Evolutionary conservation across 2,329 filamentous ascomycete genomes (phyloP).

Genomic region (Periglandula ipomoeae): DNA sequence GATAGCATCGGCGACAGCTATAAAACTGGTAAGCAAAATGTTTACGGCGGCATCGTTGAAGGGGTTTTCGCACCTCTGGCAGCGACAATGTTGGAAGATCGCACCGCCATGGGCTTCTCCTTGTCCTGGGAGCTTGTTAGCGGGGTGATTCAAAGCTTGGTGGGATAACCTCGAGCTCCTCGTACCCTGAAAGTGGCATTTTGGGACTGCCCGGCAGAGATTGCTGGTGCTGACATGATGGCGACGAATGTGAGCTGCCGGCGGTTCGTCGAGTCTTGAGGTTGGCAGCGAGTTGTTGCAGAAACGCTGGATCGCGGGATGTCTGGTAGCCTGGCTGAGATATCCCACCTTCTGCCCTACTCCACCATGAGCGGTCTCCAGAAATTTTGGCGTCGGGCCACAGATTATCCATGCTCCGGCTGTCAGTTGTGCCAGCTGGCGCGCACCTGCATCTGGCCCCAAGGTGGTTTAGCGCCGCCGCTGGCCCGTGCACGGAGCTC

Average conservation of each 20-base stretch:
- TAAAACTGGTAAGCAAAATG: constrained; percentile 6
- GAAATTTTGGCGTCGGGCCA: constrained; percentile 32
- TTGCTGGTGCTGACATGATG: constrained; percentile 34
- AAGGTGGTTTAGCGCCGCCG: constrained; percentile 15
- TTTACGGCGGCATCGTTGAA: neutral
- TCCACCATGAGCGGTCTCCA: constrained; percentile 22
- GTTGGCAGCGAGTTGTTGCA: constrained; percentile 23
- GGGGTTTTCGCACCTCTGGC: constrained; percentile 64
- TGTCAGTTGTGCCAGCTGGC: constrained; percentile 9
- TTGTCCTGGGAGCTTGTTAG: constrained; percentile 53
- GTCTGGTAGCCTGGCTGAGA: constrained; percentile 22
- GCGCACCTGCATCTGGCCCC: constrained; percentile 8
- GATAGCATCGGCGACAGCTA: constrained; percentile 95
- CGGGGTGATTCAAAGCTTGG: constrained; percentile 20
- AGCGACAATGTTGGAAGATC: constrained; percentile 92
- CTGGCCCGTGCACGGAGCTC: constrained; percentile 26
- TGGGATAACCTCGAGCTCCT: constrained; percentile 16
- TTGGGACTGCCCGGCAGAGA: constrained; percentile 28
- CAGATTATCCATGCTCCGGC: constrained; percentile 31
- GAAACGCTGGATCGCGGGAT: constrained; percentile 12
- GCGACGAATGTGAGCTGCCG: constrained; percentile 29
- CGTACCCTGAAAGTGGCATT: constrained; percentile 51
- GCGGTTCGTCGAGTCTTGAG: constrained; percentile 17
- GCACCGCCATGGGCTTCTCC: constrained; percentile 97
- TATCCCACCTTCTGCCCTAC: constrained; percentile 33